Conservation (phyloP, 345 rosid genomes). For the Gossypium turneri region DNA sequence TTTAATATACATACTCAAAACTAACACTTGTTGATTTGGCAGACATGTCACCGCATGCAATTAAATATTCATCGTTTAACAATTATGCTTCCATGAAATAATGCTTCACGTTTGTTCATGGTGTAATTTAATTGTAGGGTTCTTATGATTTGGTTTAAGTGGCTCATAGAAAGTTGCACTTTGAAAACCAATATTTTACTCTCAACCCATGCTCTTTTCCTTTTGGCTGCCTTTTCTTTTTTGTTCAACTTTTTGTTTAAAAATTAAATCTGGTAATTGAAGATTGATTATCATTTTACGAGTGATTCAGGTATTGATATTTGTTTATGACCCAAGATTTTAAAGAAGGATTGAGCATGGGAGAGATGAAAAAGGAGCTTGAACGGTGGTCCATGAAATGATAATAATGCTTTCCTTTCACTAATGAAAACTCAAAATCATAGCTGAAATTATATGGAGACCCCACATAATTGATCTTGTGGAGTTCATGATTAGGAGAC, state of each 20-base stretch:
- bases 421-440: not conserved
- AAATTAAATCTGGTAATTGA: no score
- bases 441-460: not conserved
- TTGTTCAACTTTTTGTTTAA: not conserved
- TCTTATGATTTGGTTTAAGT: not conserved
- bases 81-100: not conserved
- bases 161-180: not conserved
- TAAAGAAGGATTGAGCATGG: not conserved
- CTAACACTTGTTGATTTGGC: not conserved
- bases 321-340: no score
- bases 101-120: conserved; percentile 13
- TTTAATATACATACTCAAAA: not conserved
- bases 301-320: no score
- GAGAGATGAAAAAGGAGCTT: not conserved
- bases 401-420: not conserved
- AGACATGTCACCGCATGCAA: not conserved
- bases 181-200: not conserved
- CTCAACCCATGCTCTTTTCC: no score
- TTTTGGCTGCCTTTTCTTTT: not conserved
- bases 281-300: no score
- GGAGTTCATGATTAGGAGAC: conserved; percentile 11
- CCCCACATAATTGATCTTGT: conserved; percentile 6
- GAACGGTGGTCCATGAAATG: not conserved
- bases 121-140: not conserved
- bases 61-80: not conserved